Conservation (phyloP, 83 land plant genomes). For the Picea mariana region DNA sequence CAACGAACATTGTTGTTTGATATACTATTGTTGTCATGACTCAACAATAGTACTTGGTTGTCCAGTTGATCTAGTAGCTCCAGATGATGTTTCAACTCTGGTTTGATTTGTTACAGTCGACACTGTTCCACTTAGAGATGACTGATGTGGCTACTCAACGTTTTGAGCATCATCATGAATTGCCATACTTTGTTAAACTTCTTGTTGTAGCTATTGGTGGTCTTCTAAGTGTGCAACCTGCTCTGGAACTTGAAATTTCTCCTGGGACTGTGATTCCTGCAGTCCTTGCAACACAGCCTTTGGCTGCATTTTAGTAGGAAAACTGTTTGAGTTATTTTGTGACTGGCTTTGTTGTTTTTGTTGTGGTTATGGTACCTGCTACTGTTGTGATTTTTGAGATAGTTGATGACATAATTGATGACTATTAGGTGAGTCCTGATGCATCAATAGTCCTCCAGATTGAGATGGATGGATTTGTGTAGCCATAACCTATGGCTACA, state of each 20-base stretch:
- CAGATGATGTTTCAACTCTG: slow-evolving; percentile 14
- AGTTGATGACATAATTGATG: slow-evolving; percentile 22
- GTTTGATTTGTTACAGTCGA: slow-evolving; percentile 5
- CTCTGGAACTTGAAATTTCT: slow-evolving; percentile 19
- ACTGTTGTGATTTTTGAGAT: slow-evolving; percentile 33
- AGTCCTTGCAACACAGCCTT: slow-evolving; percentile 31
- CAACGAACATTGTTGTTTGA: slow-evolving; percentile 77
- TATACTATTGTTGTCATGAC: slow-evolving; percentile 35
- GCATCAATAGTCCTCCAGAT: slow-evolving; percentile 21
- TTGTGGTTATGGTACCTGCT: slow-evolving; percentile 32
- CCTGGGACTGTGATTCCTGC: slow-evolving; percentile 35
- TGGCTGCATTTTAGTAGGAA: slow-evolving; percentile 33
- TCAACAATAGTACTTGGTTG: slow-evolving; percentile 12
- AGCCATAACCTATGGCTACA: slow-evolving; percentile 37
- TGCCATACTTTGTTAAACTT: slow-evolving; percentile 30
- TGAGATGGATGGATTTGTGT: slow-evolving; percentile 18
- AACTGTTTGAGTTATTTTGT: slow-evolving; percentile 27
- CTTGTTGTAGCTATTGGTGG: slow-evolving; percentile 37
- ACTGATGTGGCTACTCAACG: slow-evolving; percentile 25
- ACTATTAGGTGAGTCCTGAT: slow-evolving; percentile 20
- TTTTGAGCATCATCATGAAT: slow-evolving; percentile 43
- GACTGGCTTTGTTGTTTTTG: slow-evolving; percentile 23
- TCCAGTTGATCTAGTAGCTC: neutral
- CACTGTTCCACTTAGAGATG: slow-evolving; percentile 15
- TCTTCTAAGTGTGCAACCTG: slow-evolving; percentile 10